Percentiles rank a stretch among this genome's conserved stretches.
These are phyloP conservation scores for Firmiana major DNA, from an alignment of 345 rosid species.

Conservation along the genomic window DNA sequence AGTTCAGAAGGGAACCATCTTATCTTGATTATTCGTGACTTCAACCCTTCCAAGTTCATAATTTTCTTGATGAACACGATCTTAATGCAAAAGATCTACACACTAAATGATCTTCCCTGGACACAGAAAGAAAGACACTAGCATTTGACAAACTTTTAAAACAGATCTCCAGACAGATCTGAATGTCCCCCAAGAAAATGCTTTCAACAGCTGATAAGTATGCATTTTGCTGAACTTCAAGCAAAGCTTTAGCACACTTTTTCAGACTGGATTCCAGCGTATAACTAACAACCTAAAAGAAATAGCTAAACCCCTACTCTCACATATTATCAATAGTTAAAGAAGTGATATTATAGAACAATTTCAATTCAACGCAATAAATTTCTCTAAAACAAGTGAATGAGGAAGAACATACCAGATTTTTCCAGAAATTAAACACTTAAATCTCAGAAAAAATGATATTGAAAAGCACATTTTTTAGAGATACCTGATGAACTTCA, in stretches of 20 bases:
- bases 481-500: constrained; percentile 80
- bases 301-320: not conserved
- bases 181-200: not conserved
- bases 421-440: not conserved
- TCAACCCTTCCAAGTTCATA: not conserved
- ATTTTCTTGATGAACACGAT: not conserved
- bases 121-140: not conserved
- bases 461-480: not conserved
- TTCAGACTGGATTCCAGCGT: not conserved
- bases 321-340: not conserved
- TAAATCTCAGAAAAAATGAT: not conserved
- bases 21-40: not conserved
- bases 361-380: constrained; percentile 2
- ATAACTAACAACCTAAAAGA: not conserved
- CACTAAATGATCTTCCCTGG: not conserved
- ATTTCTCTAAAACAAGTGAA: not conserved
- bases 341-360: not conserved
- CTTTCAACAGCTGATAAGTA: not conserved
- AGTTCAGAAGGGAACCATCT: not conserved
- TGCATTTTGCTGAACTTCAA: not conserved
- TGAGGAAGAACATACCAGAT: not conserved
- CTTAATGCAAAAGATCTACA: not conserved
- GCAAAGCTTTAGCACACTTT: not conserved
- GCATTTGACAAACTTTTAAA: not conserved
- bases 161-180: not conserved